phyloP scores from a whole-genome alignment of 164 flowering plant species.

The Liriodendron chinense region DNA sequence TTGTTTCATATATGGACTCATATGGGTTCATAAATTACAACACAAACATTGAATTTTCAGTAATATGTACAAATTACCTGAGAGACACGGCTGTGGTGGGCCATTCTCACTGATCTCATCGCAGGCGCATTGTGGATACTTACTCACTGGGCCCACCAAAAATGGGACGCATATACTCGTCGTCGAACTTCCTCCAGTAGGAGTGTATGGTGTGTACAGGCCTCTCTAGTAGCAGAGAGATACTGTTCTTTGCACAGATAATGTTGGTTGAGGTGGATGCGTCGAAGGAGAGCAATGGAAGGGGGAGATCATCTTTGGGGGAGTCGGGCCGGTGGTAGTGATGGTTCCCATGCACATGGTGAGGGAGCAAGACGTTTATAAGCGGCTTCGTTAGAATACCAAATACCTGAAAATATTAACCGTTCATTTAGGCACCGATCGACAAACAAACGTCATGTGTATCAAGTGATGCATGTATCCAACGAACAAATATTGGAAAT shows the following conservation, averaged over 20 bases:
- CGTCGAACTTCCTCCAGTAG: constrained; percentile 87
- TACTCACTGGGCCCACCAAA: constrained; percentile 59
- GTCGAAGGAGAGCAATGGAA: constrained; percentile 61
- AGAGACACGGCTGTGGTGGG: not conserved
- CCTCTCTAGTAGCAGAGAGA: constrained; percentile 68
- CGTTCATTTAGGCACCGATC: no score
- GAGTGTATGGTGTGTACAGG: constrained; percentile 75
- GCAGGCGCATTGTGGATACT: no score
- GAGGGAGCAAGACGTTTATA: constrained; percentile 47
- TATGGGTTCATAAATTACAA: no score
- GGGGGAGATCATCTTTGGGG: constrained; percentile 41
- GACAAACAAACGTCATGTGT: not conserved
- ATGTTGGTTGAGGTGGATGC: constrained; percentile 58
- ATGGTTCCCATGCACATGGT: constrained; percentile 7
- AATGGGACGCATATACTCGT: constrained; percentile 81
- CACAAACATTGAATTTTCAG: not conserved
- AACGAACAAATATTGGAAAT: no score
- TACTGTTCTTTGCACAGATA: constrained; percentile 57
- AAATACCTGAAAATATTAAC: constrained; percentile 50
- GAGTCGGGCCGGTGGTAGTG: constrained; percentile 24
- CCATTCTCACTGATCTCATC: not conserved
- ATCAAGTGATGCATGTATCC: no score
- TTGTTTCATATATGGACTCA: no score
- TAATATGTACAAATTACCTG: not conserved
- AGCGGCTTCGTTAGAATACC: constrained; percentile 81